These are phyloP conservation scores for Trichaptum fuscoviolaceum DNA, from an alignment of 768 basidiomycete species.

Conservation along the genomic window DNA sequence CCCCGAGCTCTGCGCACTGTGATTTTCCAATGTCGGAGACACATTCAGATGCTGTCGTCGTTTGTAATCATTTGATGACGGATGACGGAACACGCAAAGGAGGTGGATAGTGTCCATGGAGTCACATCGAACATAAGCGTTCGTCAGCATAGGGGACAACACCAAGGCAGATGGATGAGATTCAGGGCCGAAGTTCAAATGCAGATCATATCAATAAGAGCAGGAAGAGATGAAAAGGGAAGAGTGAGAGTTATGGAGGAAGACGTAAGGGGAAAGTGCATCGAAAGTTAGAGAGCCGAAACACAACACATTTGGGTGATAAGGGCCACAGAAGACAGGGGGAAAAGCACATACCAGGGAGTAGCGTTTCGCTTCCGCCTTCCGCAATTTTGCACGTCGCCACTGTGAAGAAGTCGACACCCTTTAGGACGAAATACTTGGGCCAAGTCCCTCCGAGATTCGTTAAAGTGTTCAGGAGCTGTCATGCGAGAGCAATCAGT, in stretches of 20 bases:
- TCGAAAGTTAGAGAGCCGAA: background rate
- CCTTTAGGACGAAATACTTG: slow-evolving; percentile 92
- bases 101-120: too few relatives aligned
- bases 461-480: slow-evolving; percentile 93
- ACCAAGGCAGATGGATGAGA: background rate
- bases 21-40: slow-evolving; percentile 88
- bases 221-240: background rate
- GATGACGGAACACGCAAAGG: too few relatives aligned
- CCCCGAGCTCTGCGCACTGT: slow-evolving; percentile 67
- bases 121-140: background rate
- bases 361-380: slow-evolving; percentile 42
- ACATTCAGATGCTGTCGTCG: slow-evolving; percentile 73
- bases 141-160: background rate
- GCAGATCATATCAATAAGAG: background rate
- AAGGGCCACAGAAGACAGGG: background rate
- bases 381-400: slow-evolving; percentile 77
- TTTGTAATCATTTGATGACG: background rate
- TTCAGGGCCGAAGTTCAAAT: background rate
- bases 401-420: slow-evolving; percentile 82
- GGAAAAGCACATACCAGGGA: slow-evolving; percentile 42
- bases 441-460: slow-evolving; percentile 99
- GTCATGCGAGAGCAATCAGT: slow-evolving; percentile 10
- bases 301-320: background rate
- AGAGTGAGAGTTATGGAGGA: background rate
- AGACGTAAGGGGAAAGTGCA: background rate